Percentiles rank a stretch among this genome's conserved stretches.
phyloP scores from a whole-genome alignment of 805 yeast species.

The Nematodospora valgi region DNA sequence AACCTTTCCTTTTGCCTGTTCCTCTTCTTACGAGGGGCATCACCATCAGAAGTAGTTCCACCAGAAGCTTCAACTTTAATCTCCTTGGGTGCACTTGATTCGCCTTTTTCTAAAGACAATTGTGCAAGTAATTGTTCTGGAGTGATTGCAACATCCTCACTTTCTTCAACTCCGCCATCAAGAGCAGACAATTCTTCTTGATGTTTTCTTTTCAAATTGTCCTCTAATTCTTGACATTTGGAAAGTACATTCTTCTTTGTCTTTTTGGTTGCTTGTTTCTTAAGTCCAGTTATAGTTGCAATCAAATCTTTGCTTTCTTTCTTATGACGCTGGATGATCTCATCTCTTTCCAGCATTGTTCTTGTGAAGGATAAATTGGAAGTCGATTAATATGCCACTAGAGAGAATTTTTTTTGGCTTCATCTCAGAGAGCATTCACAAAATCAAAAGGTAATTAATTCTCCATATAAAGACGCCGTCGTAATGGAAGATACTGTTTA shows the following conservation, averaged over 20 bases:
- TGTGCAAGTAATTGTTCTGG: constrained; percentile 70
- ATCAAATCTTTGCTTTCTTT: constrained; percentile 66
- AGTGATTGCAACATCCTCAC: constrained; percentile 45
- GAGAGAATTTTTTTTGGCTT: too few relatives aligned
- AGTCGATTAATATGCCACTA: too few relatives aligned
- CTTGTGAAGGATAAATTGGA: too few relatives aligned
- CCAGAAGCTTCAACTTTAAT: neutral
- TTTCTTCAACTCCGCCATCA: constrained; percentile 10
- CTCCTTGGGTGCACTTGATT: neutral
- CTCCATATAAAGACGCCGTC: too few relatives aligned
- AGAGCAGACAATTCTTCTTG: constrained; percentile 42
- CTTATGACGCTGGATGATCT: constrained; percentile 56
- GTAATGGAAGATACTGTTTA: too few relatives aligned
- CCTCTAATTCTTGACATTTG: constrained; percentile 59
- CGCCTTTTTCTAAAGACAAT: constrained; percentile 18
- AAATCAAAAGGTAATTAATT: too few relatives aligned
- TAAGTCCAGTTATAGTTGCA: constrained; percentile 68
- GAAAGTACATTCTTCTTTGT: constrained; percentile 63
- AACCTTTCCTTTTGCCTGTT: constrained; percentile 84
- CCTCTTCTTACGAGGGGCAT: constrained; percentile 35
- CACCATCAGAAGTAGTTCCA: neutral
- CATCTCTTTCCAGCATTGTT: too few relatives aligned
- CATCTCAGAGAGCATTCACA: too few relatives aligned
- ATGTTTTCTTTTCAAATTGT: constrained; percentile 52
- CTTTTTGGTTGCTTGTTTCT: constrained; percentile 79